Evolutionary conservation across 208 protist genomes (phyloP).

Genomic region (Trypanosoma avium): DNA sequence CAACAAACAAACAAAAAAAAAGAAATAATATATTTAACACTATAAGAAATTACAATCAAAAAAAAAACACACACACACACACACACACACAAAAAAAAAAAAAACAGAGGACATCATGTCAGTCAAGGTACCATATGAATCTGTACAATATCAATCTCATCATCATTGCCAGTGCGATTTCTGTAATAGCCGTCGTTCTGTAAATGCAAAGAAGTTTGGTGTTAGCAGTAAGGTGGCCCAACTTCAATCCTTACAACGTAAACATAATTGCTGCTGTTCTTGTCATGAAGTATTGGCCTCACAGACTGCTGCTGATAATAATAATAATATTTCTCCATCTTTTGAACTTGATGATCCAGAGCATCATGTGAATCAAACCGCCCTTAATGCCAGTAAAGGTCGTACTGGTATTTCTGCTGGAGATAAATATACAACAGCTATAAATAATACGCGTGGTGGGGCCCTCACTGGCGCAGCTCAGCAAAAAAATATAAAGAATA

Average conservation of each 20-base stretch:
- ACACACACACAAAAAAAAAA: slow-evolving; percentile 3
- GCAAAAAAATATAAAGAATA: slow-evolving; percentile 19
- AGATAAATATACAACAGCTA: slow-evolving; percentile 51
- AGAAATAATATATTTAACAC: no score
- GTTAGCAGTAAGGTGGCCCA: slow-evolving; percentile 39
- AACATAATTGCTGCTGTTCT: slow-evolving; percentile 56
- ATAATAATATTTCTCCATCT: no score
- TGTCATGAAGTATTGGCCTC: slow-evolving; percentile 44
- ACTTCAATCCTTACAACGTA: slow-evolving; percentile 29
- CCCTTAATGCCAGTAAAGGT: slow-evolving; percentile 69
- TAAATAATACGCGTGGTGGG: slow-evolving; percentile 10
- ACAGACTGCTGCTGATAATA: no score
- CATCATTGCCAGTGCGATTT: slow-evolving; percentile 89
- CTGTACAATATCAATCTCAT: slow-evolving; percentile 75
- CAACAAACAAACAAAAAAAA: no score
- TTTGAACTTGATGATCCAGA: slow-evolving; percentile 78
- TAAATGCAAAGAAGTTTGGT: slow-evolving; percentile 78
- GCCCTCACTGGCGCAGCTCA: neutral
- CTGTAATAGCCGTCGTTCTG: slow-evolving; percentile 71
- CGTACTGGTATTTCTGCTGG: slow-evolving; percentile 52
- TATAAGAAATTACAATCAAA: neutral
- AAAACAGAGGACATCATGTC: slow-evolving; percentile 67
- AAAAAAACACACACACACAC: slow-evolving; percentile 4
- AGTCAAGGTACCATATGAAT: slow-evolving; percentile 50
- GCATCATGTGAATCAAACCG: slow-evolving; percentile 78